Evolutionary conservation across 1,284 basidiomycete species (phyloP).

Genomic region (Golubevia sp.): DNA sequence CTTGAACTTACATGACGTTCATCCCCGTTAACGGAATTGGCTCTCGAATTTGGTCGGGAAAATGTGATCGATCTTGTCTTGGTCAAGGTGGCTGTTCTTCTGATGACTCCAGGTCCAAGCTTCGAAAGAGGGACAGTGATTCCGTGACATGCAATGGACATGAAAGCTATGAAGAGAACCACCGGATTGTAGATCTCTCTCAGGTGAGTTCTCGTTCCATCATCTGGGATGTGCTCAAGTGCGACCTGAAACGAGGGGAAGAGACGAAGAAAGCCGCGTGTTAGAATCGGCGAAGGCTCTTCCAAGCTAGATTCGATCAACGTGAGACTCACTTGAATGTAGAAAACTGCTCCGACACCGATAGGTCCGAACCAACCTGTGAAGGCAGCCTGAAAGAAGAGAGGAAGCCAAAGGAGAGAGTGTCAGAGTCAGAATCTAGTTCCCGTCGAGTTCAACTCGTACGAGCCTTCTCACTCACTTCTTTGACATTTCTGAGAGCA

Average conservation of each 20-base stretch:
- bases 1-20: constrained; percentile 1
- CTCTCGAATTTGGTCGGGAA: not conserved
- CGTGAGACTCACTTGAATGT: too few relatives aligned
- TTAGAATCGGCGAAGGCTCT: too few relatives aligned
- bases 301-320: too few relatives aligned
- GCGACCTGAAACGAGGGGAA: constrained; percentile 66
- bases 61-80: constrained; percentile 13
- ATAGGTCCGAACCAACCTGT: constrained; percentile 60
- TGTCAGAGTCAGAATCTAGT: too few relatives aligned
- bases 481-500: constrained; percentile 36
- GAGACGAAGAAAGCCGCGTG: too few relatives aligned
- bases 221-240: constrained; percentile 63
- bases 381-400: too few relatives aligned
- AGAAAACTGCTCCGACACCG: constrained; percentile 63
- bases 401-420: too few relatives aligned
- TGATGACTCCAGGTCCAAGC: constrained; percentile 39
- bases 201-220: constrained; percentile 61
- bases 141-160: constrained; percentile 65
- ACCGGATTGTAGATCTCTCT: constrained; percentile 64
- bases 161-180: constrained; percentile 66
- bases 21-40: not conserved
- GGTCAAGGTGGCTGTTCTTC: constrained; percentile 22
- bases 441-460: too few relatives aligned
- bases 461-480: too few relatives aligned
- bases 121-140: constrained; percentile 54